A percentile compares a stretch with the other conserved stretches of the same genome.
Evolutionary conservation across 352 stramenopile genomes (phyloP).

Genomic region (Thalassiosira hispida): DNA sequence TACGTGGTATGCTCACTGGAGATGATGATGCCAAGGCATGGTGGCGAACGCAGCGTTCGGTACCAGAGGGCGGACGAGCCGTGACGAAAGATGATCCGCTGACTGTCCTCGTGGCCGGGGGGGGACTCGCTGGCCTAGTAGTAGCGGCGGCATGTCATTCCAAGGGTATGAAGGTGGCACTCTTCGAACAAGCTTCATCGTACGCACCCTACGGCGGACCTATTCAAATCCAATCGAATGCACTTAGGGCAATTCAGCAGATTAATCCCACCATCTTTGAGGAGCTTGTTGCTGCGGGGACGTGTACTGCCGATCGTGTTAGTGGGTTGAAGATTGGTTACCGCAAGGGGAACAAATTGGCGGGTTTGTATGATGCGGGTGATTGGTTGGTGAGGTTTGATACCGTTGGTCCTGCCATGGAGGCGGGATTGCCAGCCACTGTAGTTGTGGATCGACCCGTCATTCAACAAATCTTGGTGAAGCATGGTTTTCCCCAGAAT

Average conservation of each 20-base stretch:
- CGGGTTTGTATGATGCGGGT: conserved; percentile 82
- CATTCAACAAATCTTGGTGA: conserved; percentile 87
- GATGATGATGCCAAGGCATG: conserved; percentile 69
- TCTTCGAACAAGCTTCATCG: conserved; percentile 84
- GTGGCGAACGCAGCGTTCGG: conserved; percentile 59
- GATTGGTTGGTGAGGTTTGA: conserved; percentile 87
- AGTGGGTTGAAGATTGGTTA: conserved; percentile 86
- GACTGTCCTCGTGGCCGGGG: conserved; percentile 79
- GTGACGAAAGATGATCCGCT: conserved; percentile 79
- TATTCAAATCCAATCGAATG: conserved; percentile 87
- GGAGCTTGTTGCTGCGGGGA: conserved; percentile 78
- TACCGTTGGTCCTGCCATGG: conserved; percentile 80
- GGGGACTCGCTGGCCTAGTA: conserved; percentile 83
- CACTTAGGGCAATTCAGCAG: conserved; percentile 77
- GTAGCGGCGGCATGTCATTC: conserved; percentile 81
- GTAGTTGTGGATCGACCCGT: conserved; percentile 85
- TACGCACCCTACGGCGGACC: conserved; percentile 85
- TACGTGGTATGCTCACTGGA: conserved; percentile 52
- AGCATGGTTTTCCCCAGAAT: conserved; percentile 80
- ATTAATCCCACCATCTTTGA: conserved; percentile 79
- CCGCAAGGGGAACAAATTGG: conserved; percentile 79
- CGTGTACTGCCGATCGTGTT: conserved; percentile 84
- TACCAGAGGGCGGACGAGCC: conserved; percentile 52
- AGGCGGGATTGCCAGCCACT: conserved; percentile 80
- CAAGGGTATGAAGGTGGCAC: conserved; percentile 85